Evolutionary conservation across 2,329 filamentous ascomycete species (phyloP), one percentile per base, ranked within the genome.

Genomic region (Fusarium bulbicola): DNA sequence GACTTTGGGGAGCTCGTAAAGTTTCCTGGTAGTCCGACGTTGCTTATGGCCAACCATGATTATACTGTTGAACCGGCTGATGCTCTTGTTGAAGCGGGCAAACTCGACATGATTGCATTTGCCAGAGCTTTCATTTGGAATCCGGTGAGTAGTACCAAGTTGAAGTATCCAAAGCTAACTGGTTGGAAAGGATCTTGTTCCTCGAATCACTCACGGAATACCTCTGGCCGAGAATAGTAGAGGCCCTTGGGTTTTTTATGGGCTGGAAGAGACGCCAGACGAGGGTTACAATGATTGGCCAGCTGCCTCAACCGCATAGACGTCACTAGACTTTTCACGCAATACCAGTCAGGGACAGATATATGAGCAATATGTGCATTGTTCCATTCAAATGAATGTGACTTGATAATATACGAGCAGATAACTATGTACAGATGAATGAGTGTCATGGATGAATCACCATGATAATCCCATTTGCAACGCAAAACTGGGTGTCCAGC

Each of bases 281-380:
- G 18, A 67, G 36, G 28, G 47, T 7, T 67, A 69, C n/a, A 67
- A 69, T 26, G 66, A 69, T 37, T 67, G 57, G 63, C 63, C 66
- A 15, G 24, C 30, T 3, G 43, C 21, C 20, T 37, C 21, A 2
- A 15, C n/a, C 7, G n/a, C 6, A 34, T 8, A 34, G 6, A 24
- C 3, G 0, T 10, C 20, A 6, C 15, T 1, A 18, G 24, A n/a
- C 5, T 10, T 13, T 26, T 18, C 34, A 47, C 20, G 2, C 0
- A 4, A 46, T 10, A 11, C 1, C 1, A 34, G 10, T 8, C 2
- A 15, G 15, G 2, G 12, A 18, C 6, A 24, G 10, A 7, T 4
- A 7, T 15, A 30, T 60, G 16, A 50, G 42, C 32, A 36, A 45
- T 61, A 53, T 67, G 46, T 61, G 45, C 53, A 40, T 6, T 66